These are phyloP conservation scores for Moelleriella libera DNA, from an alignment of 2,329 filamentous ascomycete species.

Conservation along the genomic window DNA sequence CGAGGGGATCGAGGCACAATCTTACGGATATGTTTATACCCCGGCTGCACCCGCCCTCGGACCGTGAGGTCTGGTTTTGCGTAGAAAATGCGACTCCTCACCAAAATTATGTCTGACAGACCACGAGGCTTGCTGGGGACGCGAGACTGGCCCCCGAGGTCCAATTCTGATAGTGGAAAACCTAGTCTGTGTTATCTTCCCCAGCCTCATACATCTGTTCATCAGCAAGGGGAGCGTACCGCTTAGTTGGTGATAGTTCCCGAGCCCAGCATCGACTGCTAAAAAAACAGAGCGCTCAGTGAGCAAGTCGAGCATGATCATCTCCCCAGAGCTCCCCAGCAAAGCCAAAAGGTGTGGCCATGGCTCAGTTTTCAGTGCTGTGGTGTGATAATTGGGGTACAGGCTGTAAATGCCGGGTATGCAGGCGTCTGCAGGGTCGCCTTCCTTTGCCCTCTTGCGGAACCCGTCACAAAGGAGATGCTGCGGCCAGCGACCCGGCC, in stretches of 20 bases:
- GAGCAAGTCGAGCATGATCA: slow-evolving; percentile 64
- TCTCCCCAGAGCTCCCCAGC: slow-evolving; percentile 61
- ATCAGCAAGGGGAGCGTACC: slow-evolving; percentile 33
- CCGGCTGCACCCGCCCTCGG: slow-evolving; percentile 53
- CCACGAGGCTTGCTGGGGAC: slow-evolving; percentile 8
- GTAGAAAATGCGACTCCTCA: slow-evolving; percentile 78
- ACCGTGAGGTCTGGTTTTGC: slow-evolving; percentile 58
- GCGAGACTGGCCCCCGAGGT: slow-evolving; percentile 6
- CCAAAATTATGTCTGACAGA: slow-evolving; percentile 54
- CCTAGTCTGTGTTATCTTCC: slow-evolving; percentile 26
- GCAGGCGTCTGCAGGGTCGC: slow-evolving; percentile 15
- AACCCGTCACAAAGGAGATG: slow-evolving; percentile 81
- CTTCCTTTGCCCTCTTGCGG: slow-evolving; percentile 30
- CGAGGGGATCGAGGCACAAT: slow-evolving; percentile 4
- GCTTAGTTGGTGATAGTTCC: slow-evolving; percentile 66
- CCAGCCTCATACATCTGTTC: no score
- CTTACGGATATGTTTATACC: slow-evolving; percentile 70
- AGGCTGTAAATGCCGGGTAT: slow-evolving; percentile 54
- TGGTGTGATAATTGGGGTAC: slow-evolving; percentile 57
- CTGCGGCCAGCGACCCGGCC: slow-evolving; percentile 35
- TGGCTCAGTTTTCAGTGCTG: slow-evolving; percentile 49
- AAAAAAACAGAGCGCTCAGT: slow-evolving; percentile 66
- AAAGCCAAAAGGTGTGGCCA: slow-evolving; percentile 67
- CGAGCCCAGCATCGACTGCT: slow-evolving; percentile 39
- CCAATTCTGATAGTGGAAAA: slow-evolving; percentile 33